A percentile compares a stretch with the other conserved stretches of the same genome.
Evolutionary conservation across 306 rosid species (phyloP).

Genomic region (Vigna trinervia): DNA sequence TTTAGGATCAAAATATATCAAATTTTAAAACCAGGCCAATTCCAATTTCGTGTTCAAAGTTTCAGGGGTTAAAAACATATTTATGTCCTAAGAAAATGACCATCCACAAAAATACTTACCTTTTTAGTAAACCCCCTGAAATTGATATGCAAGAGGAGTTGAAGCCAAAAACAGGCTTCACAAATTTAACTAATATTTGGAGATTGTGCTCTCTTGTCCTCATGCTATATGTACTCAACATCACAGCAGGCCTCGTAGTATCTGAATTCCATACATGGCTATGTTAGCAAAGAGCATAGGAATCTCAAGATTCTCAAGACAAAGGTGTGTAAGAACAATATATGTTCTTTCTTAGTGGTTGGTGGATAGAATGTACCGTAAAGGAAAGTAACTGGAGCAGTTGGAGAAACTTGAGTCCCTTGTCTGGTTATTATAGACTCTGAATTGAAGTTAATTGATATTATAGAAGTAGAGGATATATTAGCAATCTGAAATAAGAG

Average conservation of each 20-base stretch:
- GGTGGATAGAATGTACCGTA: conserved; percentile 60
- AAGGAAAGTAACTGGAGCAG: conserved; percentile 76
- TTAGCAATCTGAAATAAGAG: conserved; percentile 64
- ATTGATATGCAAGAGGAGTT: conserved; percentile 72
- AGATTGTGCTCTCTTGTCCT: conserved; percentile 71
- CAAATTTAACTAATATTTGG: conserved; percentile 61
- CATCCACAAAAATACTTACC: conserved; percentile 58
- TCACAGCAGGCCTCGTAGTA: conserved; percentile 75
- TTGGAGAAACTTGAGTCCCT: conserved; percentile 78
- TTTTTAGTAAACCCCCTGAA: conserved; percentile 70
- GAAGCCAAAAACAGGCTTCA: conserved; percentile 84
- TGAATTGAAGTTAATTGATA: conserved; percentile 66
- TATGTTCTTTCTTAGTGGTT: conserved; percentile 12
- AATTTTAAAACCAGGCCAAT: too few species aligned
- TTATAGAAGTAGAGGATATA: conserved; percentile 61
- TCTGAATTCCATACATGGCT: conserved; percentile 57
- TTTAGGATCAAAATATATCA: too few species aligned
- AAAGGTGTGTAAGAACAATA: not conserved
- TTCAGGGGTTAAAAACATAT: too few species aligned
- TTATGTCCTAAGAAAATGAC: not conserved
- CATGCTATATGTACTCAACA: conserved; percentile 75
- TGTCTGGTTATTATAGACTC: conserved; percentile 72
- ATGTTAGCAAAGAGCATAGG: conserved; percentile 34
- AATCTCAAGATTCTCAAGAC: conserved; percentile 9
- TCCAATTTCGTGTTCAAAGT: too few species aligned